These are phyloP conservation scores for Coelastrella sp. DNA, from an alignment of 139 green algal species.

Conservation along the genomic window DNA sequence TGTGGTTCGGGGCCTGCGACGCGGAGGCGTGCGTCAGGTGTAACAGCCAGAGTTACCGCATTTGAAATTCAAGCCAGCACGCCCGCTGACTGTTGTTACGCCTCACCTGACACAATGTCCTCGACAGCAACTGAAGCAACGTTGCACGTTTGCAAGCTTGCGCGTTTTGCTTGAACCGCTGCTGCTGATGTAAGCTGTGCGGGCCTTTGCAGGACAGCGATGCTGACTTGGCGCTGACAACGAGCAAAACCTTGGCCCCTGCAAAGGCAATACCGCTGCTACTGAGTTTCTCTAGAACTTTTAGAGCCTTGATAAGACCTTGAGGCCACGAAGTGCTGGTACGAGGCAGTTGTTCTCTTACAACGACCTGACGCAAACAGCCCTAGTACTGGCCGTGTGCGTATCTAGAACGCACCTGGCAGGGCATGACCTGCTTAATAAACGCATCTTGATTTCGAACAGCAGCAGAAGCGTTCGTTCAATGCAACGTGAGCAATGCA, in stretches of 20 bases:
- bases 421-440: background rate
- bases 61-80: background rate
- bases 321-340: background rate
- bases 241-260: background rate
- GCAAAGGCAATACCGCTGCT: background rate
- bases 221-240: slow-evolving; percentile 8
- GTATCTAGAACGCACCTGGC: background rate
- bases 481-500: background rate
- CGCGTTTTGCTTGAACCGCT: background rate
- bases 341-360: background rate
- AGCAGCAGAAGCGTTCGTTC: background rate
- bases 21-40: background rate
- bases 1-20: background rate
- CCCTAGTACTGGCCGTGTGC: background rate
- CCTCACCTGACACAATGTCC: background rate
- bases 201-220: background rate
- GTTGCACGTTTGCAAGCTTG: background rate
- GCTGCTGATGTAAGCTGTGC: background rate
- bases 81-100: background rate
- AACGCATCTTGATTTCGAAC: background rate
- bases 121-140: background rate
- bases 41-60: background rate
- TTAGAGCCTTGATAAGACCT: background rate
- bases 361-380: background rate
- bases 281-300: background rate